Evolutionary conservation across 2,329 filamentous ascomycete species (phyloP).

Genomic region (Mariannaea elegans): DNA sequence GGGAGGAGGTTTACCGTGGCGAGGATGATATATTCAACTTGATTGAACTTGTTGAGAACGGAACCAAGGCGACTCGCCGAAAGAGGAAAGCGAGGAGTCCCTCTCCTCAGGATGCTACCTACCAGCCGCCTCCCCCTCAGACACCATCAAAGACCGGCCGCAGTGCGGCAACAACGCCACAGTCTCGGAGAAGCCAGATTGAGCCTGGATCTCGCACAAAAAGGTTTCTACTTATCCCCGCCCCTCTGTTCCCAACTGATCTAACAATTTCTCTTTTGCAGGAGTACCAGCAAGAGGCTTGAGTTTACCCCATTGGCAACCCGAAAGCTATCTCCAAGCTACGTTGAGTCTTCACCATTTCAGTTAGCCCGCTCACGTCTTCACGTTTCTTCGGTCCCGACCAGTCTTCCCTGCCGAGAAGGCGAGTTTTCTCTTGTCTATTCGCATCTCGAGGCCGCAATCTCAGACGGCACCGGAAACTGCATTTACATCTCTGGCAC

Average conservation of each 20-base stretch:
- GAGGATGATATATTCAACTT: conserved; percentile 70
- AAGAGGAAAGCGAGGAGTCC: conserved; percentile 44
- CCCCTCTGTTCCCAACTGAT: neutral
- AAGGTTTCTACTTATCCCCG: conserved; percentile 31
- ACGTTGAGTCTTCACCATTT: conserved; percentile 85
- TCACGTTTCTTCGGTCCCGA: conserved; percentile 92
- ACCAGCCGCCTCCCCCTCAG: conserved; percentile 46
- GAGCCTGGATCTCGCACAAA: conserved; percentile 46
- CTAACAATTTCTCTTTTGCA: conserved; percentile 54
- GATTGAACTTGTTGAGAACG: conserved; percentile 71
- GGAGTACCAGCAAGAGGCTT: conserved; percentile 70
- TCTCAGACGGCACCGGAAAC: conserved; percentile 89
- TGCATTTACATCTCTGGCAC: conserved; percentile 99
- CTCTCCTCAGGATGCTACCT: conserved; percentile 44
- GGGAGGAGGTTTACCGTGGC: conserved; percentile 85
- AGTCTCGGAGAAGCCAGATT: conserved; percentile 41
- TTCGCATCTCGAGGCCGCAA: conserved; percentile 91
- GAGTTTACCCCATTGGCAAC: conserved; percentile 97
- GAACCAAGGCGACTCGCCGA: conserved; percentile 72
- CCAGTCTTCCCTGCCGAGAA: conserved; percentile 89
- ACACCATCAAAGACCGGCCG: conserved; percentile 49
- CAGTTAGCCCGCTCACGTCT: conserved; percentile 88
- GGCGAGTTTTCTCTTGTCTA: conserved; percentile 93
- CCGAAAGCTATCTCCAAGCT: conserved; percentile 78
- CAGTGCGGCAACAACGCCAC: conserved; percentile 42